Evolutionary conservation across 371 early-diverging fungal genomes (phyloP).

Genomic region (Syncephalis plumigaleata): DNA sequence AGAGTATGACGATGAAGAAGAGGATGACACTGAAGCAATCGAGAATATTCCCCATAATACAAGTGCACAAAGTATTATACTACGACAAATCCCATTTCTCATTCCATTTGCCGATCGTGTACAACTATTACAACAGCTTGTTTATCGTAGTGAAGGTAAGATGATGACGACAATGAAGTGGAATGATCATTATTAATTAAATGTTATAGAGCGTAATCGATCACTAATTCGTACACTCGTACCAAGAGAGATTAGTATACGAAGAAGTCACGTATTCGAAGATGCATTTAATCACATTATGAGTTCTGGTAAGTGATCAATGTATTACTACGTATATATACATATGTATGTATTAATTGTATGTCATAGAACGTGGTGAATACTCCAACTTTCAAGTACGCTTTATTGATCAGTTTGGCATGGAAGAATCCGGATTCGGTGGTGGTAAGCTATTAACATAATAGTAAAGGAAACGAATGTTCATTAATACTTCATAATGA

Average conservation of each 20-base stretch:
- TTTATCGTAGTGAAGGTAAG: slow-evolving; percentile 9
- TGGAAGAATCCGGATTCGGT: slow-evolving; percentile 86
- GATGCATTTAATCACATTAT: slow-evolving; percentile 66
- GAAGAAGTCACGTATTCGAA: slow-evolving; percentile 65
- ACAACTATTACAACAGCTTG: slow-evolving; percentile 61
- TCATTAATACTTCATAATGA: not conserved
- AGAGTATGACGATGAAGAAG: slow-evolving; percentile 38
- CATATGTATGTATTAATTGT: not conserved
- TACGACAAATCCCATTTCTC: slow-evolving; percentile 76
- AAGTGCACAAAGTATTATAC: slow-evolving; percentile 25
- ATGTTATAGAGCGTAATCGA: not conserved
- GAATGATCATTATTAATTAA: slow-evolving; percentile 13
- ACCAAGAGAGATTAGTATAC: slow-evolving; percentile 16
- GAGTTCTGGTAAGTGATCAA: slow-evolving; percentile 23
- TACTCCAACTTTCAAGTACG: not conserved
- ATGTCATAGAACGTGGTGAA: not conserved
- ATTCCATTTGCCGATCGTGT: slow-evolving; percentile 80
- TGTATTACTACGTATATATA: not conserved
- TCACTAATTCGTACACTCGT: no score
- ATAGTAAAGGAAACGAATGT: slow-evolving; percentile 20
- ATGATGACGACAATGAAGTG: slow-evolving; percentile 39
- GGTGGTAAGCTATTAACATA: slow-evolving; percentile 60
- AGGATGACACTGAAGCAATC: slow-evolving; percentile 21
- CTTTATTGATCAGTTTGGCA: slow-evolving; percentile 71
- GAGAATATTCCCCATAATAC: slow-evolving; percentile 12